Evolutionary conservation across 1,284 basidiomycete genomes (phyloP).

Genomic region (Polyporus tsugae): DNA sequence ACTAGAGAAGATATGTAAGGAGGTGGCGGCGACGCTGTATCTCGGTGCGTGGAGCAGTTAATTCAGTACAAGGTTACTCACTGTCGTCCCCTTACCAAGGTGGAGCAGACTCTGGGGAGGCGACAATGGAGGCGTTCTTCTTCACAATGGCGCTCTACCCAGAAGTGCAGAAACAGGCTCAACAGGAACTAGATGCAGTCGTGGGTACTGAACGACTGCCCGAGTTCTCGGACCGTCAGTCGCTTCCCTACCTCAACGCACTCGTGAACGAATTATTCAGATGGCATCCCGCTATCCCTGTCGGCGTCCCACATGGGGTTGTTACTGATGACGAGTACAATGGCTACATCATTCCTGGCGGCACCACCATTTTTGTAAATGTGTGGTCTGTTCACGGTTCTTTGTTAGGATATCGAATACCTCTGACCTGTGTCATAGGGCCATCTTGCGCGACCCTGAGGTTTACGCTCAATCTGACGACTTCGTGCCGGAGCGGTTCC

Average conservation of each 20-base stretch:
- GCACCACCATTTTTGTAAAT: conserved; percentile 21
- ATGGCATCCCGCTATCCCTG: conserved; percentile 37
- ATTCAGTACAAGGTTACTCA: not conserved
- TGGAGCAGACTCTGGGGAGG: conserved; percentile 25
- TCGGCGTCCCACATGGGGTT: conserved; percentile 27
- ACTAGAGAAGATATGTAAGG: not conserved
- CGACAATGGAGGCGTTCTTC: conserved; percentile 33
- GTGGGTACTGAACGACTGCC: conserved; percentile 43
- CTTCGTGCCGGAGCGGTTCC: conserved; percentile 27
- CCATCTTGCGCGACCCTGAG: conserved; percentile 31
- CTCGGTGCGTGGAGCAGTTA: conserved; percentile 16
- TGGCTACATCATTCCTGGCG: conserved; percentile 23
- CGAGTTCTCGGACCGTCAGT: conserved; percentile 37
- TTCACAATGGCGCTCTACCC: conserved; percentile 43
- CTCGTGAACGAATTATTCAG: conserved; percentile 44
- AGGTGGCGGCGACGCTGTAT: conserved; percentile 24
- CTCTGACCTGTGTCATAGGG: conserved; percentile 11
- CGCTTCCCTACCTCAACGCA: conserved; percentile 42
- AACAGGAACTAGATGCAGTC: conserved; percentile 43
- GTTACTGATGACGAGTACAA: conserved; percentile 26
- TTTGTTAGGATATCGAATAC: not conserved
- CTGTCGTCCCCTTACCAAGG: conserved; percentile 1
- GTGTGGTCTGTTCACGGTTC: conserved; percentile 16
- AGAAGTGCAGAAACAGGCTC: conserved; percentile 40
- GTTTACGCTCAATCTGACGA: conserved; percentile 30